phyloP scores from a whole-genome alignment of 306 rosid species.

The Canavalia gladiata region DNA sequence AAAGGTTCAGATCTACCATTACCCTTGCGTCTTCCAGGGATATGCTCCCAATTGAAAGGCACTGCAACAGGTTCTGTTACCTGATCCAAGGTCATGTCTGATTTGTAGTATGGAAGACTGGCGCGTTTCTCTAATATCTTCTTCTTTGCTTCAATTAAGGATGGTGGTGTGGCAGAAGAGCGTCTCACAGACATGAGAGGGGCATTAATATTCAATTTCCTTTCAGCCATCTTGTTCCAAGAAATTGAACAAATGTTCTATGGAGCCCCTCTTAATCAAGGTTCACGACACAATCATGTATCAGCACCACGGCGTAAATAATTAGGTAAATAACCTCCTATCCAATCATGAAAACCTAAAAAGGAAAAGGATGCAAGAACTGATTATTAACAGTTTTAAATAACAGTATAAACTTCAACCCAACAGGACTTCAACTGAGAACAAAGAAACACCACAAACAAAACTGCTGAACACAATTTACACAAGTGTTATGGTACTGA shows the following conservation, averaged over 20 bases:
- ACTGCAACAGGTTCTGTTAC: conserved; percentile 84
- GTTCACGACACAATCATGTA: conserved; percentile 29
- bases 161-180: conserved; percentile 58
- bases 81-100: conserved; percentile 63
- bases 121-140: conserved; percentile 60
- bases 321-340: conserved; percentile 24
- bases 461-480: not conserved
- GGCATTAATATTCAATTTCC: conserved; percentile 81
- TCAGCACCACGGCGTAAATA: conserved; percentile 30
- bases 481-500: too few species aligned
- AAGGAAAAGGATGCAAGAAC: not conserved
- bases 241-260: conserved; percentile 40
- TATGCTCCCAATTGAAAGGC: conserved; percentile 93
- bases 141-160: conserved; percentile 54
- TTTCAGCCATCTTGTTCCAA: conserved; percentile 68
- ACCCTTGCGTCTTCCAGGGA: conserved; percentile 81
- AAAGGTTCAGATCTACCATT: conserved; percentile 54
- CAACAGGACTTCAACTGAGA: conserved; percentile 22
- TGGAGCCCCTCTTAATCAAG: conserved; percentile 43
- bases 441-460: not conserved
- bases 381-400: not conserved
- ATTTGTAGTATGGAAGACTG: conserved; percentile 54
- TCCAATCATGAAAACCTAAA: conserved; percentile 55
- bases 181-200: conserved; percentile 94
- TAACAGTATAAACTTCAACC: conserved; percentile 9